These are phyloP conservation scores for Waltergamsia citrina DNA, from an alignment of 2,329 filamentous ascomycete species.

Conservation along the genomic window DNA sequence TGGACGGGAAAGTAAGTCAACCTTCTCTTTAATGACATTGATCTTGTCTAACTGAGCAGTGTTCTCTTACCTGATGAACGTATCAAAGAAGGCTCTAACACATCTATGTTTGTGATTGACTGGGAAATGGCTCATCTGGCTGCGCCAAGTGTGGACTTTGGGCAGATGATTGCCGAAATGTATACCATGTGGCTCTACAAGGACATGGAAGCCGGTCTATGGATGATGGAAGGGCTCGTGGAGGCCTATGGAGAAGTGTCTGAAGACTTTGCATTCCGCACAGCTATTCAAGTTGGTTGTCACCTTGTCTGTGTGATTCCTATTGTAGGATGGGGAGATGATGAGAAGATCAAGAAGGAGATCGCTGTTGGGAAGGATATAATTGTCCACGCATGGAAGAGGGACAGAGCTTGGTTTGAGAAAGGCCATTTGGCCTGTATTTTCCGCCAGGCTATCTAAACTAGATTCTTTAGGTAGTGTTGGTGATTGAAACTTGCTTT, in stretches of 20 bases:
- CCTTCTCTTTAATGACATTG: no score
- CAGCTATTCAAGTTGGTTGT: constrained; percentile 41
- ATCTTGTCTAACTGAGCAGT: no score
- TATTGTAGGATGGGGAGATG: no score
- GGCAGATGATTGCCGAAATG: constrained; percentile 51
- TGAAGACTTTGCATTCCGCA: constrained; percentile 40
- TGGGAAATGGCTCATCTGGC: constrained; percentile 49
- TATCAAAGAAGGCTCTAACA: constrained; percentile 16
- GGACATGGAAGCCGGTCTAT: constrained; percentile 36
- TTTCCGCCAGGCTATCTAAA: no score
- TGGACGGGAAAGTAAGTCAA: constrained; percentile 52
- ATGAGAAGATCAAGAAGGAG: no score
- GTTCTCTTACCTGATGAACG: constrained; percentile 31
- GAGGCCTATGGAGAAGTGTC: constrained; percentile 37
- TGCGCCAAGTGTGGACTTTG: constrained; percentile 39
- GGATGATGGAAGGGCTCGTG: constrained; percentile 40
- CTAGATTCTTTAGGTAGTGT: no score
- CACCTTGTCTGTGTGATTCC: no score
- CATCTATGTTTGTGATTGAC: constrained; percentile 41
- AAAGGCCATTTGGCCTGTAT: no score
- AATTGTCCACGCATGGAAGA: no score
- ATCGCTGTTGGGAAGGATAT: no score
- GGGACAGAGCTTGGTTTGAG: no score
- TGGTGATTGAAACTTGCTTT: no score
- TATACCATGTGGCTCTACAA: constrained; percentile 47